Evolutionary conservation across 2,329 filamentous ascomycete genomes (phyloP), one percentile per base, ranked within the genome.

Genomic region (Alternaria triticina): DNA sequence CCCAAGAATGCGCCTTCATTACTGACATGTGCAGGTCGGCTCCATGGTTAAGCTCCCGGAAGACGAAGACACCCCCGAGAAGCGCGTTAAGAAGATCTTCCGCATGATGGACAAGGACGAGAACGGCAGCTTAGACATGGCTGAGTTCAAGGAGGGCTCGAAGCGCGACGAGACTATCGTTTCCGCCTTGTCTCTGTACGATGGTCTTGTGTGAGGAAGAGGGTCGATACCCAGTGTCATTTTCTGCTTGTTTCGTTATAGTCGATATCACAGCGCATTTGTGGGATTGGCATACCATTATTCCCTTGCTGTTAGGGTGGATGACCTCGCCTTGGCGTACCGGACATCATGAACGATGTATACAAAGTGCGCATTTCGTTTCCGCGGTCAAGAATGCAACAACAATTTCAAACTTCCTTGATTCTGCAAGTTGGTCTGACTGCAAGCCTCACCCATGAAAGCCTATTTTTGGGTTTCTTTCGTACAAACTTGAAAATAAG

Each of bases 101-200:
- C 88, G 91, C 76, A 98, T 98, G 96, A 99, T 99, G 96, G 96
- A 99, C 86, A 99, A 99, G 87, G 96, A 99, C 80, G 95, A 98
- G 84, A 98, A 98, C 79, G 96, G 95, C 73, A 96, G 92, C 77
- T 84, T 99, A 74, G 95, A 98, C 80, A 95, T 97, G 87, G 91
- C 94, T 65, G 96, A 99, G 81, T 99, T 99, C 86, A 98, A 98
- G 84, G 96, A 99, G 83, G 96, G 96, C 72, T 97, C 94, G 85
- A 97, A 98, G 86, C 92, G 94, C 64, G 96, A 99, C 82, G 95
- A 98, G 85, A 99, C 96, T 10, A 99, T 99, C 78, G 96, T 99
- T 62, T 98, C 95, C 58, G 96, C 96, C 33, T 85, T 99, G 77
- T 97, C 94, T 61, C 86, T 99, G 69, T 99, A 99, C 77, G 96